Evolutionary conservation across 768 basidiomycete species (phyloP), one percentile per base, ranked within the genome.

Genomic region (Boletus huronensis): DNA sequence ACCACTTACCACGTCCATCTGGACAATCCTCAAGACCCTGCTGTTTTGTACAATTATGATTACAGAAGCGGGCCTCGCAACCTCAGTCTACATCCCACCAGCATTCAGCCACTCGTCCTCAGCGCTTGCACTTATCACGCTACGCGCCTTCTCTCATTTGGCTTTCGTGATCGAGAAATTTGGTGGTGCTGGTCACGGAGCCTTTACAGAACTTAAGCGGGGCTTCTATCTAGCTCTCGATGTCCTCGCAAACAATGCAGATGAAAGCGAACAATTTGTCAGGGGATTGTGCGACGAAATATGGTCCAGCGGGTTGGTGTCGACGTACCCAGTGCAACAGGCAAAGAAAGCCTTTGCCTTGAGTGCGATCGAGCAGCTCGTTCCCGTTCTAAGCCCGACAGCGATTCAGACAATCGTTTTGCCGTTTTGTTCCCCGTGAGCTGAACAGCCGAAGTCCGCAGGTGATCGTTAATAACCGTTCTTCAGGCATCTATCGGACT

Each of bases 101-200:
- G 54, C 64, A 2, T 59, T 62, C 34, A 72, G 64, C 32, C 62
- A 60, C 43, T 71, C 74, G 3, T 77, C 82, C 8, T 70, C 77
- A 6, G 57, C 76, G 5, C 73, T 92, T 10, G 83, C 88, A 2
- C 70, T 80, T 6, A 68, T 75, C 14, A 75, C 79, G 5, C 70
- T 93, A 0, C 75, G 77, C 26, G 80, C 79, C 0, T 76, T 93
- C 11, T 82, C 80, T 11, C 79, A 83, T 63, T 75, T 92, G 19
- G 83, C 90, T 3, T 90, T 90, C 62, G 79, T 93, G 45, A 82
- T 93, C 8, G 82, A 85, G 9, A 83, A 87, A 61, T 92, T 93
- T 59, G 92, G 92, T 3, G 88, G 89, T 8, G 69, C 73, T 0
- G 74, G 73, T 16, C 70, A 72, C 19, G 77, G 77, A 21, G 82